phyloP scores from a whole-genome alignment of 2,329 filamentous ascomycete genomes.

The Paracamarosporium sp. region DNA sequence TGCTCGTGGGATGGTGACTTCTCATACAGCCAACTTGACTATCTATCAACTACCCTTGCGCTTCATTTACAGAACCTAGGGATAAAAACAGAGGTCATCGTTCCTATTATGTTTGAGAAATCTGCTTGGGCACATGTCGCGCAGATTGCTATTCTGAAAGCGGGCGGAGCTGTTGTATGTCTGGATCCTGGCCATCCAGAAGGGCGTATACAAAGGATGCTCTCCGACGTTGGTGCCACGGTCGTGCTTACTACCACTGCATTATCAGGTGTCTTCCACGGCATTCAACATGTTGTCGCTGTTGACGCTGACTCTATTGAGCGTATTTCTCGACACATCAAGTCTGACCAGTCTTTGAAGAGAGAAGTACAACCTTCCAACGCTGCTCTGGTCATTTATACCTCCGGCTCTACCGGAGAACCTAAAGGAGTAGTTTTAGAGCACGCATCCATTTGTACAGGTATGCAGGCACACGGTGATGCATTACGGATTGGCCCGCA shows the following conservation, averaged over 20 bases:
- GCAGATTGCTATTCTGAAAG: slow-evolving; percentile 50
- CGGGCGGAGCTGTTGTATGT: slow-evolving; percentile 50
- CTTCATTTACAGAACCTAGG: slow-evolving; percentile 5
- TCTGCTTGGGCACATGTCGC: slow-evolving; percentile 32
- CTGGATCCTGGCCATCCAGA: slow-evolving; percentile 16
- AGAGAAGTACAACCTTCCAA: slow-evolving; percentile 19
- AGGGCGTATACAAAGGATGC: slow-evolving; percentile 20
- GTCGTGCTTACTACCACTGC: background rate
- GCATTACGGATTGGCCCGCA: background rate
- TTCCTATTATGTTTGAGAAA: slow-evolving; percentile 23
- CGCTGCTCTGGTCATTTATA: slow-evolving; percentile 66
- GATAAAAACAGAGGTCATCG: slow-evolving; percentile 8
- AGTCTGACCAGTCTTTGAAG: background rate
- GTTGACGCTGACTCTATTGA: background rate
- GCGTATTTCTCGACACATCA: background rate
- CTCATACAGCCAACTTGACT: slow-evolving; percentile 21
- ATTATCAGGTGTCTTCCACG: background rate
- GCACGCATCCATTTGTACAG: slow-evolving; percentile 13
- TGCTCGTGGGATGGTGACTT: slow-evolving; percentile 13
- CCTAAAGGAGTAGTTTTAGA: slow-evolving; percentile 65
- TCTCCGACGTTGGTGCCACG: background rate
- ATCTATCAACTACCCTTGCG: slow-evolving; percentile 9
- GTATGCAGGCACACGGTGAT: slow-evolving; percentile 2
- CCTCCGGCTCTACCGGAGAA: slow-evolving; percentile 45
- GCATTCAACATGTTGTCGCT: background rate